Evolutionary conservation across 805 yeast genomes (phyloP).

Genomic region (Lipomyces japonicus): DNA sequence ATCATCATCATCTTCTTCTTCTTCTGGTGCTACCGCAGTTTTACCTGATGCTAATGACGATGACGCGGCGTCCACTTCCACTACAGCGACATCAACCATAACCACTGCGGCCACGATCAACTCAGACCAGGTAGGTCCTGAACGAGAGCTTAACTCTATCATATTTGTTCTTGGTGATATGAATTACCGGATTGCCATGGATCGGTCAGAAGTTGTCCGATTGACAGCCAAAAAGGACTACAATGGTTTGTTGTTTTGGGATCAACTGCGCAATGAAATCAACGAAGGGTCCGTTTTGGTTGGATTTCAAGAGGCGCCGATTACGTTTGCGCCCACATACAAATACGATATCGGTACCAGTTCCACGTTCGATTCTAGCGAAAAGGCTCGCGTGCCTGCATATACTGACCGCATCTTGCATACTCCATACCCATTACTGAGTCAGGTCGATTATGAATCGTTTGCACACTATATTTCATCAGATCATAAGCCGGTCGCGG

Average conservation of each 20-base stretch:
- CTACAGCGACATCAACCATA: constrained; percentile 2
- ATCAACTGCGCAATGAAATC: constrained; percentile 43
- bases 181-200: constrained; percentile 47
- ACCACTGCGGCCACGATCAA: constrained; percentile 24
- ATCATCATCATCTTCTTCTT: too few relatives aligned
- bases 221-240: constrained; percentile 37
- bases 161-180: constrained; percentile 52
- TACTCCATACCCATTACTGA: constrained; percentile 32
- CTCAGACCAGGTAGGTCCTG: constrained; percentile 19
- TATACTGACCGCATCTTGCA: constrained; percentile 57
- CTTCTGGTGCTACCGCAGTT: background rate
- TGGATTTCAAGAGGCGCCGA: constrained; percentile 48
- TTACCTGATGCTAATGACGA: constrained; percentile 9
- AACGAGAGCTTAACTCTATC: constrained; percentile 29
- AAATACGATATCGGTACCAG: constrained; percentile 40
- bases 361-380: constrained; percentile 20
- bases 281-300: constrained; percentile 39
- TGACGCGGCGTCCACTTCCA: constrained; percentile 13
- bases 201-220: constrained; percentile 35
- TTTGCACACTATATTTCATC: constrained; percentile 40
- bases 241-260: constrained; percentile 42
- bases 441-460: constrained; percentile 32
- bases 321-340: constrained; percentile 54
- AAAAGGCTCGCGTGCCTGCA: constrained; percentile 47
- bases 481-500: constrained; percentile 56